These are phyloP conservation scores for Fusarium humuli DNA, from an alignment of 2,329 filamentous ascomycete genomes.

Conservation along the genomic window DNA sequence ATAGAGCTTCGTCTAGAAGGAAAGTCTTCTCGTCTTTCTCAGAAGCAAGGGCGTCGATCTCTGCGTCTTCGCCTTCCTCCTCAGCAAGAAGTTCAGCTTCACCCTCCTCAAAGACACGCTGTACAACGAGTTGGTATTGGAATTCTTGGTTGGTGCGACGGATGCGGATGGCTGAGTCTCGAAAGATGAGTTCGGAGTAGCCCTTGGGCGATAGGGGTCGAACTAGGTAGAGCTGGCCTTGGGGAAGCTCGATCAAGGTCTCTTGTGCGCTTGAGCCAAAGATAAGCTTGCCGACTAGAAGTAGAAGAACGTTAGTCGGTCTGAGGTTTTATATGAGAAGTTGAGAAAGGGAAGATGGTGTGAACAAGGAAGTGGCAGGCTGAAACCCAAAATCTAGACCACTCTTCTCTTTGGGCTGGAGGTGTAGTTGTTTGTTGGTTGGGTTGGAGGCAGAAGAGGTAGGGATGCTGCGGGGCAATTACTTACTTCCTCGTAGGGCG, in stretches of 20 bases:
- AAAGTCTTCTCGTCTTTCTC: slow-evolving; percentile 99
- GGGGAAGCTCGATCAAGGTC: slow-evolving; percentile 91
- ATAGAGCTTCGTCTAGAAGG: slow-evolving; percentile 89
- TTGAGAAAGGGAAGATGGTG: neutral
- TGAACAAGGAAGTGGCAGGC: neutral
- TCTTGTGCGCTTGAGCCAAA: slow-evolving; percentile 91
- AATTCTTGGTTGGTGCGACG: slow-evolving; percentile 93
- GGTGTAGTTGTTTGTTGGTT: slow-evolving; percentile 31
- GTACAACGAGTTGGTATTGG: slow-evolving; percentile 96
- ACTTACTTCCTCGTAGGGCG: slow-evolving; percentile 55
- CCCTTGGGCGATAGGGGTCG: slow-evolving; percentile 95
- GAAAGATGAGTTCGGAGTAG: slow-evolving; percentile 99
- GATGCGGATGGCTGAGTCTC: slow-evolving; percentile 92
- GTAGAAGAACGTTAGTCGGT: slow-evolving; percentile 24
- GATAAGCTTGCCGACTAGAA: slow-evolving; percentile 86
- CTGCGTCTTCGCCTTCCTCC: slow-evolving; percentile 86
- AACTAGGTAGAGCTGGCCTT: slow-evolving; percentile 97
- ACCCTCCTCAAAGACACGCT: slow-evolving; percentile 96
- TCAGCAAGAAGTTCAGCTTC: slow-evolving; percentile 92
- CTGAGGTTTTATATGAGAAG: neutral
- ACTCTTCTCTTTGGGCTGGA: slow-evolving; percentile 19
- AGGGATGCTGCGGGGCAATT: slow-evolving; percentile 38
- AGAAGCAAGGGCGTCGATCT: slow-evolving; percentile 75
- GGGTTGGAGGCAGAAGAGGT: slow-evolving; percentile 21
- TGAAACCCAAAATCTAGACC: slow-evolving; percentile 5